Evolutionary conservation across 768 basidiomycete genomes (phyloP).

Genomic region (Mycena chlorophos): DNA sequence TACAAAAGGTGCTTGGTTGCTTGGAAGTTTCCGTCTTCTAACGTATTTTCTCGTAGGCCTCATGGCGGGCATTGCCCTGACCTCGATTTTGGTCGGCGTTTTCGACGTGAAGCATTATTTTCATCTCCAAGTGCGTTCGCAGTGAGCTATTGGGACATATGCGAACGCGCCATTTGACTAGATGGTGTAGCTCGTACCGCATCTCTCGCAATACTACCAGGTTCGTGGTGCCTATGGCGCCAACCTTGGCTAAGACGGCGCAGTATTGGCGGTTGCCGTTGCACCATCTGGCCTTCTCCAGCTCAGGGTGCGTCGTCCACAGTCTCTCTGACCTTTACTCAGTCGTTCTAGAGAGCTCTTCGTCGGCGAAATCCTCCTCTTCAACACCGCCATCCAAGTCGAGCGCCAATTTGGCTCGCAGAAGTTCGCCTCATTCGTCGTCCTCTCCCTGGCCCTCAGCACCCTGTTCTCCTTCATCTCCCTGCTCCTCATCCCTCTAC

Average conservation of each 20-base stretch:
- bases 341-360: conserved; percentile 65
- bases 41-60: conserved; percentile 50
- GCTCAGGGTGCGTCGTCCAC: conserved; percentile 42
- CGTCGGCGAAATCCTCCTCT: conserved; percentile 71
- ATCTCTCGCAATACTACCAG: conserved; percentile 88
- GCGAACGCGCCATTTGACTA: conserved; percentile 20
- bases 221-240: conserved; percentile 39
- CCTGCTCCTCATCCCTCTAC: too few relatives aligned
- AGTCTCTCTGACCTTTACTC: background rate
- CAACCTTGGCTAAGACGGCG: conserved; percentile 7
- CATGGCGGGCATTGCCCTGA: conserved; percentile 69
- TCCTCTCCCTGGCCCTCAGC: too few relatives aligned
- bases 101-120: conserved; percentile 89
- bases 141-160: background rate
- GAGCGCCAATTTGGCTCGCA: conserved; percentile 86
- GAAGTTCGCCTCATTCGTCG: conserved; percentile 87
- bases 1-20: conserved; percentile 62
- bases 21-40: background rate
- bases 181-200: conserved; percentile 67
- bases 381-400: conserved; percentile 65
- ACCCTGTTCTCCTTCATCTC: too few relatives aligned
- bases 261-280: conserved; percentile 85
- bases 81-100: conserved; percentile 72
- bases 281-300: conserved; percentile 77
- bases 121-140: conserved; percentile 67